phyloP scores from a whole-genome alignment of 306 rosid species.

The Rubus parviflorus region DNA sequence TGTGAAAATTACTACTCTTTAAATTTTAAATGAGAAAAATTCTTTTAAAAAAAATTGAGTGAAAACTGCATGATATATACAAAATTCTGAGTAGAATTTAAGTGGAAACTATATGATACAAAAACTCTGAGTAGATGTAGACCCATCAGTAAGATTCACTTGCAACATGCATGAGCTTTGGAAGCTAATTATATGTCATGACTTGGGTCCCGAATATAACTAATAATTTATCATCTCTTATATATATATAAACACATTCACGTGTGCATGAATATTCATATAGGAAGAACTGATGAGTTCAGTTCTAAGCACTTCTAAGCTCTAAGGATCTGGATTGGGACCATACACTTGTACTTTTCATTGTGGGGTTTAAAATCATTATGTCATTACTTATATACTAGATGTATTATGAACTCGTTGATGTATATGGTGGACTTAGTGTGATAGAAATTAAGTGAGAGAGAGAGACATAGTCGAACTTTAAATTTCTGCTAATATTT shows the following conservation, averaged over 20 bases:
- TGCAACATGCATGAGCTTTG: conserved; percentile 5
- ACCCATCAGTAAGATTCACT: conserved; percentile 12
- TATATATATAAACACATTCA: not conserved
- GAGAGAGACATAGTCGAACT: too few species aligned
- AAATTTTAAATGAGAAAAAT: not conserved
- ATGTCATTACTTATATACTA: too few species aligned
- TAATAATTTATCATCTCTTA: not conserved
- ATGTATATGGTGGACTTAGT: too few species aligned
- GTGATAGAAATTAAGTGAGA: too few species aligned
- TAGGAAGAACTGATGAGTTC: not conserved
- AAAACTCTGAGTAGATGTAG: conserved; percentile 9
- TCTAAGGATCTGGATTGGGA: not conserved
- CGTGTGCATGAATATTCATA: not conserved
- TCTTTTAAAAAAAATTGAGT: too few species aligned
- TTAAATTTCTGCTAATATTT: too few species aligned
- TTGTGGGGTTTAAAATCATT: not conserved
- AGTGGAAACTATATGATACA: not conserved
- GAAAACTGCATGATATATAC: not conserved
- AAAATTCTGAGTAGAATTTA: not conserved
- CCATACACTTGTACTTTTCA: not conserved
- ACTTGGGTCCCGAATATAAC: conserved; percentile 5
- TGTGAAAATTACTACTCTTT: not conserved
- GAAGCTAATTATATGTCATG: conserved; percentile 4
- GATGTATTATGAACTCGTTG: too few species aligned
- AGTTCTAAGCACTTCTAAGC: not conserved